phyloP scores from a whole-genome alignment of 805 yeast species.

The Saturnispora silvae region DNA sequence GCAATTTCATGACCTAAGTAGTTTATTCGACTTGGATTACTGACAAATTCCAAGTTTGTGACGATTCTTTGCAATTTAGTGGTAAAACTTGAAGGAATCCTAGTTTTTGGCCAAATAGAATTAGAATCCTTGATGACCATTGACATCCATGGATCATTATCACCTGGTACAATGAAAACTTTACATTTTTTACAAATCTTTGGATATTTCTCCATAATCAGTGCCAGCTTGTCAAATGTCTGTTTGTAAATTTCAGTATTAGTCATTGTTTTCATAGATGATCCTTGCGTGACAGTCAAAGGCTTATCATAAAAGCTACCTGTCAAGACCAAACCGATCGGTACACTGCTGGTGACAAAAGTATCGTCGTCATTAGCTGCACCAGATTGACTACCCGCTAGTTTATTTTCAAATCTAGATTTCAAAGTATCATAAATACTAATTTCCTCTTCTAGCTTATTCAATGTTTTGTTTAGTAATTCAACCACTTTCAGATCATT shows the following conservation, averaged over 20 bases:
- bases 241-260: constrained; percentile 49
- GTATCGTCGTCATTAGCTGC: no score
- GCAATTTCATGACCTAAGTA: constrained; percentile 81
- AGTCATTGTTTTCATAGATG: constrained; percentile 37
- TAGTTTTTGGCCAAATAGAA: constrained; percentile 59
- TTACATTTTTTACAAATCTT: constrained; percentile 40
- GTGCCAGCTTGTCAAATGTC: constrained; percentile 66
- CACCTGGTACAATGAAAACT: constrained; percentile 75
- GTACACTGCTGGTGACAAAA: constrained; percentile 19
- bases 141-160: constrained; percentile 89
- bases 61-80: constrained; percentile 52
- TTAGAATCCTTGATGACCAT: constrained; percentile 52
- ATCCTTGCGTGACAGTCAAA: constrained; percentile 42
- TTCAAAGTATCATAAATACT: constrained; percentile 13
- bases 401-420: constrained; percentile 12
- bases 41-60: constrained; percentile 41
- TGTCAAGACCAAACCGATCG: constrained; percentile 50
- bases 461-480: constrained; percentile 55
- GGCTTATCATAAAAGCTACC: constrained; percentile 76
- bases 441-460: constrained; percentile 39
- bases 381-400: no score
- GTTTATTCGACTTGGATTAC: constrained; percentile 71
- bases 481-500: constrained; percentile 50
- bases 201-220: constrained; percentile 50
- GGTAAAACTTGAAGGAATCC: constrained; percentile 64